Percentiles rank a stretch among this genome's conserved stretches.
Conservation (phyloP, 2,329 filamentous ascomycete species). For the Botryotinia calthae region DNA sequence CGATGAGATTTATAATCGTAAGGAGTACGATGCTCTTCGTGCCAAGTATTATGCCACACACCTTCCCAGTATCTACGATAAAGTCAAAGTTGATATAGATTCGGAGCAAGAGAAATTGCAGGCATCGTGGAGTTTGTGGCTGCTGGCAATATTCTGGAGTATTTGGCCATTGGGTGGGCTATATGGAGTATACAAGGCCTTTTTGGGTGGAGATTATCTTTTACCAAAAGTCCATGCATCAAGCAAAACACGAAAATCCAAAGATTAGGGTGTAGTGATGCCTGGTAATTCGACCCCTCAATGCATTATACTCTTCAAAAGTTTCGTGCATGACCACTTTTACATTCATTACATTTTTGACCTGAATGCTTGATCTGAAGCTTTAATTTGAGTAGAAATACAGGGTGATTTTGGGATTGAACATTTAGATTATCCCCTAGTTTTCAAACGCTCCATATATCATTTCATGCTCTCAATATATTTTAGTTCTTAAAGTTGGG, state of each 20-base stretch:
- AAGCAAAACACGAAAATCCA: background rate
- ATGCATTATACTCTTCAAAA: background rate
- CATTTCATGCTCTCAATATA: background rate
- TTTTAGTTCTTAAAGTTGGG: too few species aligned
- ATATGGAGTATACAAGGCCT: constrained; percentile 34
- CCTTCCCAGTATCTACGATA: constrained; percentile 71
- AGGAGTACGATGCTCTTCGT: constrained; percentile 61
- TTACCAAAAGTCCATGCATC: constrained; percentile 22
- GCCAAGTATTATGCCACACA: constrained; percentile 59
- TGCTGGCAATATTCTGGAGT: constrained; percentile 31
- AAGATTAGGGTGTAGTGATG: background rate
- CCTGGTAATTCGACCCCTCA: background rate
- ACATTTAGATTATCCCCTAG: background rate
- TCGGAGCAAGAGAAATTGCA: constrained; percentile 27
- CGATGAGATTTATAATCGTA: constrained; percentile 58
- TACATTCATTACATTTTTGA: rapidly evolving
- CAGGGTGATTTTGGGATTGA: background rate
- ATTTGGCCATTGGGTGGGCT: constrained; percentile 37
- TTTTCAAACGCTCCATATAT: background rate
- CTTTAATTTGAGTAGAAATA: background rate
- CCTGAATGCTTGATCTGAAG: rapidly evolving
- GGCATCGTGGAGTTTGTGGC: constrained; percentile 14
- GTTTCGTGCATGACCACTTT: background rate
- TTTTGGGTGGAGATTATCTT: constrained; percentile 34
- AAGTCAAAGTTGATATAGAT: constrained; percentile 58